Evolutionary conservation across 1,284 basidiomycete species (phyloP), one percentile per base, ranked within the genome.

Genomic region (Naganishia cerealis): DNA sequence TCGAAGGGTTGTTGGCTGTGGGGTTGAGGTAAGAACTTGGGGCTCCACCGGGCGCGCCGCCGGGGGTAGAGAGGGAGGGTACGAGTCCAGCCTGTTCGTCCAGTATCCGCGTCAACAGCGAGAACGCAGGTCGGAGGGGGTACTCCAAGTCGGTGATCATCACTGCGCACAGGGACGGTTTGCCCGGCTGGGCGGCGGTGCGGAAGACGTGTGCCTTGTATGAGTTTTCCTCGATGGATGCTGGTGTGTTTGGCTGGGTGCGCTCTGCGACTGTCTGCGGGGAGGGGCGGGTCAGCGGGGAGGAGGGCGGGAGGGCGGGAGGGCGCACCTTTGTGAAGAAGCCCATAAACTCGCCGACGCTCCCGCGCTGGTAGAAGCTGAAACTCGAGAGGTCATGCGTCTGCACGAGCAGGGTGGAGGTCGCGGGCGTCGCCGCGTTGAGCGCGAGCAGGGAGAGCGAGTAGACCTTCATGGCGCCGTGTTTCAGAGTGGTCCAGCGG

Each of bases 81-180:
- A 91, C 57, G 81, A 87, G 75, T 67, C 88, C 83, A 8, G 87
- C 85, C 77, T 96, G 97, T 71, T 99, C 95, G 74, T 99, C 96
- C 26, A 99, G 85, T 26, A 96, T 80, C 83, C 98, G 99, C 73
- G 92, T 89, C 69, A 99, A 84, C 50, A 99, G 86, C 6, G 94
- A 95, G 83, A 97, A 99, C 2, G 94, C 95, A 10, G 95, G 92
- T 66, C 96, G 89, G 67, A 92, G 90, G 57, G 95, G 96, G 82
- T 99, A 99, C 78, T 99, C 95, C 63, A 90, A 86, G 82, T 98
- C 95, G 48, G 93, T 90, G 75, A 99, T 90, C 76, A 98, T 88
- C 69, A 98, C 70, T 90, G 91, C 92, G 73, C 89, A 87, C 43
- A 94, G 82, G 38, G 78, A 77, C 18, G 75, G 73, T 21, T 75